Evolutionary conservation across 1,139 yeast species (phyloP).

Genomic region (Arxiozyma bovina): DNA sequence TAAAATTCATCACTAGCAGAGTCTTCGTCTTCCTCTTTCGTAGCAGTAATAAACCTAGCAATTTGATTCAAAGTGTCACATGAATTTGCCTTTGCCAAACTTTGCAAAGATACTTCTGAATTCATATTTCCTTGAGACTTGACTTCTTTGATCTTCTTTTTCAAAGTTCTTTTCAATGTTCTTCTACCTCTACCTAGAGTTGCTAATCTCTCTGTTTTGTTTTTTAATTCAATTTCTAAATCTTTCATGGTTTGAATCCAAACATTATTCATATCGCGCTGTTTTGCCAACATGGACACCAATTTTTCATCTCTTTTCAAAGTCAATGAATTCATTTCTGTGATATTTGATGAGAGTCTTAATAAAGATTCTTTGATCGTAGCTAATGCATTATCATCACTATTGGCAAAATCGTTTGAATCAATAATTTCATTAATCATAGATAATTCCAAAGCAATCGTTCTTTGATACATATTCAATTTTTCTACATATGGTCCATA

Average conservation of each 20-base stretch:
- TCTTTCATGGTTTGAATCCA: conserved; percentile 90
- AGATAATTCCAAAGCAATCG: conserved; percentile 50
- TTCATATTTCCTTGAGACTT: conserved; percentile 3
- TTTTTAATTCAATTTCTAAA: conserved; percentile 69
- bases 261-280: conserved; percentile 69
- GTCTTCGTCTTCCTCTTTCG: conserved; percentile 55
- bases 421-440: conserved; percentile 50
- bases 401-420: conserved; percentile 14
- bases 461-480: conserved; percentile 43
- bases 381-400: conserved; percentile 20
- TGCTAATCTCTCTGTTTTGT: conserved; percentile 65
- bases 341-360: conserved; percentile 28
- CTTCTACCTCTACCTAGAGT: conserved; percentile 64
- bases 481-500: conserved; percentile 37
- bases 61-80: conserved; percentile 32
- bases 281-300: conserved; percentile 54
- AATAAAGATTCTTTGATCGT: conserved; percentile 29
- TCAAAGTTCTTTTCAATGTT: conserved; percentile 53
- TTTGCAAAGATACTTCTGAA: not conserved
- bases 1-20: conserved; percentile 64
- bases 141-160: conserved; percentile 27
- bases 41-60: conserved; percentile 42
- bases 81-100: conserved; percentile 6
- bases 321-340: conserved; percentile 27
- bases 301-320: conserved; percentile 35